Evolutionary conservation across 495 filamentous ascomycete genomes (phyloP).

Genomic region (Hypoxylon fragiforme): DNA sequence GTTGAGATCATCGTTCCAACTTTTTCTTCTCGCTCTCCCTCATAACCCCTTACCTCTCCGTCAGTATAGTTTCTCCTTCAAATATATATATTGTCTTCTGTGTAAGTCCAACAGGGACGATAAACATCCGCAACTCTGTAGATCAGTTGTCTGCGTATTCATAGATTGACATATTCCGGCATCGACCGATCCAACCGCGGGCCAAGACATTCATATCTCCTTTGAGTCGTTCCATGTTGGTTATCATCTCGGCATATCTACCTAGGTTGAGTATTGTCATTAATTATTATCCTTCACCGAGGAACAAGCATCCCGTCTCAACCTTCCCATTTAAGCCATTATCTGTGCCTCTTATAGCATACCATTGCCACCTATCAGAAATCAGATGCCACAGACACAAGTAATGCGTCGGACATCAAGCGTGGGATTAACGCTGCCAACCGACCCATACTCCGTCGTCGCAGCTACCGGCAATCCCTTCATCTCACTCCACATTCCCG

Average conservation of each 20-base stretch:
- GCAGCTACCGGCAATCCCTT: slow-evolving; percentile 25
- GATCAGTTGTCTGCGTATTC: slow-evolving; percentile 1
- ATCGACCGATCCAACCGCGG: slow-evolving; percentile 2
- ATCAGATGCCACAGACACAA: slow-evolving; percentile 25
- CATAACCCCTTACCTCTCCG: slow-evolving; percentile 6
- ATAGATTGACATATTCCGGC: background rate
- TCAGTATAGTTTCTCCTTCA: background rate
- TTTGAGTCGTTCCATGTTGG: slow-evolving; percentile 7
- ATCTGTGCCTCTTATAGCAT: slow-evolving; percentile 25
- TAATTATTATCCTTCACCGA: slow-evolving; percentile 26
- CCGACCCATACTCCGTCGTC: slow-evolving; percentile 33
- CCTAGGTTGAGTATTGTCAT: slow-evolving; percentile 16
- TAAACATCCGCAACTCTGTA: background rate
- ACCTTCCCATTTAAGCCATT: slow-evolving; percentile 33
- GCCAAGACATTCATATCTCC: background rate
- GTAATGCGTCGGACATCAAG: slow-evolving; percentile 33
- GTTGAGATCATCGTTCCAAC: slow-evolving; percentile 5
- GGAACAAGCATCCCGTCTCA: slow-evolving; percentile 25
- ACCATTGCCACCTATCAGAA: slow-evolving; percentile 18
- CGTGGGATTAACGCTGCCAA: slow-evolving; percentile 27
- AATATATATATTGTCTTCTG: background rate
- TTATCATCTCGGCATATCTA: slow-evolving; percentile 18
- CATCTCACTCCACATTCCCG: slow-evolving; percentile 25
- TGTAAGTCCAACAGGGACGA: background rate
- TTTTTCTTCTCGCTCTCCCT: slow-evolving; percentile 1